These are phyloP conservation scores for Alloascoidea africana DNA, from an alignment of 805 yeast species.

Conservation along the genomic window DNA sequence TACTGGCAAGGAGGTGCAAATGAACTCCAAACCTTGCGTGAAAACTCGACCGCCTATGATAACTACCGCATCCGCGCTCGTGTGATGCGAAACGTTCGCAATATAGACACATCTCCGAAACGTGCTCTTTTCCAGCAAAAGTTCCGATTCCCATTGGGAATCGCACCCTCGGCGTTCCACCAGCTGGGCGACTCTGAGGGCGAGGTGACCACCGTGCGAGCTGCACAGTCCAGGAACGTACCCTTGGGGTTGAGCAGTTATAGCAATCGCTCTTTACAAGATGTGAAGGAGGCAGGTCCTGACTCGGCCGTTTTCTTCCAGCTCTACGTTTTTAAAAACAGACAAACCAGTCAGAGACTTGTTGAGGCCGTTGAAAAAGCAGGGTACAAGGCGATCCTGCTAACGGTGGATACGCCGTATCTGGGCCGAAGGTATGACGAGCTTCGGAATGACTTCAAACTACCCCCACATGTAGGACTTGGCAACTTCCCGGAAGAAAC, in stretches of 20 bases:
- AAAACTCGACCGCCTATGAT: conserved; percentile 14
- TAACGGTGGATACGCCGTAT: conserved; percentile 43
- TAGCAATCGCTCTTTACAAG: conserved; percentile 9
- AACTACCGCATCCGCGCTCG: conserved; percentile 15
- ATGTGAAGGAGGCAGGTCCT: conserved; percentile 7
- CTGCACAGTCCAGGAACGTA: conserved; percentile 11
- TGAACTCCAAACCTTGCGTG: conserved; percentile 14
- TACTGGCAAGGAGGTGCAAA: conserved; percentile 17
- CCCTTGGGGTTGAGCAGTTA: conserved; percentile 13
- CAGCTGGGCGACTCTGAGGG: conserved; percentile 15
- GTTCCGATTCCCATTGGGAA: conserved; percentile 13
- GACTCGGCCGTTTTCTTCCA: conserved; percentile 9
- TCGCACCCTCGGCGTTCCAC: conserved; percentile 17
- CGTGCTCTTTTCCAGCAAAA: conserved; percentile 11
- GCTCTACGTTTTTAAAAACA: conserved; percentile 15
- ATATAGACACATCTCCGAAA: conserved; percentile 11
- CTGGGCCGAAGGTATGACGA: conserved; percentile 40
- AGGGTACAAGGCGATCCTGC: conserved; percentile 23
- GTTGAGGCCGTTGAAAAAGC: conserved; percentile 13
- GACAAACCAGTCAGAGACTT: conserved; percentile 12
- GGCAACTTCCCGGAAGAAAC: conserved; percentile 12
- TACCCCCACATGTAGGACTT: conserved; percentile 11
- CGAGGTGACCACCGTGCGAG: conserved; percentile 14
- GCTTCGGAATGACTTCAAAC: conserved; percentile 13
- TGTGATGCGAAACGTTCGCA: conserved; percentile 14